Evolutionary conservation across 148 eudicot genomes (phyloP).

Genomic region (Dysphania ambrosioides): DNA sequence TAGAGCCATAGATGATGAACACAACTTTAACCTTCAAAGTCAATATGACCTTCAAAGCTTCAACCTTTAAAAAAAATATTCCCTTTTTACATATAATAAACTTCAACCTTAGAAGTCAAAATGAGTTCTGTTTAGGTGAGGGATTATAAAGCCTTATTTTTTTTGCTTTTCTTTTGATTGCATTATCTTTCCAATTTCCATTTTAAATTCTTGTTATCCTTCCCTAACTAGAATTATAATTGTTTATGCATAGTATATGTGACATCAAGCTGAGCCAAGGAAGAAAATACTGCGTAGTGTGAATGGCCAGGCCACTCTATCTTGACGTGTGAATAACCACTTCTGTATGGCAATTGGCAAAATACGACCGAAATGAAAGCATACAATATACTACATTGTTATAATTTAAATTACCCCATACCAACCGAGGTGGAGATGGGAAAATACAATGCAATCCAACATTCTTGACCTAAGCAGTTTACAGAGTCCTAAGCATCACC

Average conservation of each 20-base stretch:
- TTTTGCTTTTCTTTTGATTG: too few relatives aligned
- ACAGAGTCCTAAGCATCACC: neutral
- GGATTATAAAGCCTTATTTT: too few relatives aligned
- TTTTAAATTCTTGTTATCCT: neutral
- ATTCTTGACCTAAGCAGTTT: neutral
- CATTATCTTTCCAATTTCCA: neutral
- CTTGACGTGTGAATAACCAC: neutral
- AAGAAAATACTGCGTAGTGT: neutral
- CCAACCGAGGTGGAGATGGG: neutral
- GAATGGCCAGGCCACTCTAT: neutral
- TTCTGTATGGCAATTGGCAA: neutral
- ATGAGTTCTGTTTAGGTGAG: neutral
- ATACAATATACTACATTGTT: neutral
- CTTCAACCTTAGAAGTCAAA: neutral
- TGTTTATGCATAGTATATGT: too few relatives aligned
- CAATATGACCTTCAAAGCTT: too few relatives aligned
- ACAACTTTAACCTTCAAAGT: too few relatives aligned
- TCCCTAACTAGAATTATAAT: neutral
- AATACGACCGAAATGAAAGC: neutral
- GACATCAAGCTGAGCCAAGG: neutral
- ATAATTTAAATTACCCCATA: neutral
- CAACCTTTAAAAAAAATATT: too few relatives aligned
- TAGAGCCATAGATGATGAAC: too few relatives aligned
- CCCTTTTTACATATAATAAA: too few relatives aligned
- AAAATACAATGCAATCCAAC: neutral